phyloP scores from a whole-genome alignment of 2,329 filamentous ascomycete genomes.

The Drechmeria coniospora region DNA sequence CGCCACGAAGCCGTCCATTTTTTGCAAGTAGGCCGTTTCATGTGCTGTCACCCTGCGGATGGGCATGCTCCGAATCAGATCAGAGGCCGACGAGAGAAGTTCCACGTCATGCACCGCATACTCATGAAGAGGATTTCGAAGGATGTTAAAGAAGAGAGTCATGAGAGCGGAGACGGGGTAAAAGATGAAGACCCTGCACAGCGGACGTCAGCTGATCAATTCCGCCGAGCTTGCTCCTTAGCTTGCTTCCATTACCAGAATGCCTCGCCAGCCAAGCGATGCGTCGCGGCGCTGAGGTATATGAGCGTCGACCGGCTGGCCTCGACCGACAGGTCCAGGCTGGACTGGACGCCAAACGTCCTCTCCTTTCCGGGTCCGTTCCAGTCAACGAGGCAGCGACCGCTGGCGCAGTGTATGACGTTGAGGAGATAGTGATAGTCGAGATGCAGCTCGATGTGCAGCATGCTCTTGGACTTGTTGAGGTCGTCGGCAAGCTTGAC shows the following conservation, averaged over 20 bases:
- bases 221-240: no score
- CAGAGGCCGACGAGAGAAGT: slow-evolving; percentile 25
- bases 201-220: background rate
- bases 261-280: slow-evolving; percentile 26
- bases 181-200: slow-evolving; percentile 34
- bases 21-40: slow-evolving; percentile 23
- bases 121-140: slow-evolving; percentile 28
- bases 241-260: no score
- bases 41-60: slow-evolving; percentile 12
- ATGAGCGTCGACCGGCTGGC: slow-evolving; percentile 38
- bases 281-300: slow-evolving; percentile 27
- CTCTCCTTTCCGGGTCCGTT: slow-evolving; percentile 8
- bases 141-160: slow-evolving; percentile 37
- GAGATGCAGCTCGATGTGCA: slow-evolving; percentile 30
- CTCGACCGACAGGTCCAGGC: slow-evolving; percentile 35
- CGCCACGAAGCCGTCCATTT: slow-evolving; percentile 25
- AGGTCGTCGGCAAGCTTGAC: slow-evolving; percentile 12
- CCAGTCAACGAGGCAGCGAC: slow-evolving; percentile 27
- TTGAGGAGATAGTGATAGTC: slow-evolving; percentile 41
- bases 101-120: slow-evolving; percentile 28
- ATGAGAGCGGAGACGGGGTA: slow-evolving; percentile 40
- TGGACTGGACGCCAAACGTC: slow-evolving; percentile 31
- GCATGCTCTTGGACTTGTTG: slow-evolving; percentile 23
- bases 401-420: slow-evolving; percentile 38
- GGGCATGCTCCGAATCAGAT: slow-evolving; percentile 26